phyloP scores from a whole-genome alignment of 169 alveolate species.

The Plasmodium relictum region DNA sequence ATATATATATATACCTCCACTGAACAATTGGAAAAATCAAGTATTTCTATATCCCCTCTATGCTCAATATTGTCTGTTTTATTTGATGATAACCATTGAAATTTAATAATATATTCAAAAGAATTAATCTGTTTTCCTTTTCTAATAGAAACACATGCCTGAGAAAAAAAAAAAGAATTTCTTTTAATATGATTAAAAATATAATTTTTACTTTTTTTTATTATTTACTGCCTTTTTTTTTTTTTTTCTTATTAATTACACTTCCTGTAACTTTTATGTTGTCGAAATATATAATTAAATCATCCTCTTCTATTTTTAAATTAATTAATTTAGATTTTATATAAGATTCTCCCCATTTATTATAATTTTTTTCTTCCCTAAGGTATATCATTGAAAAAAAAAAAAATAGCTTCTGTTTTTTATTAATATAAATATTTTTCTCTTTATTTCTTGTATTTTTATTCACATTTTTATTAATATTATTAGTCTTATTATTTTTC shows the following conservation, averaged over 20 bases:
- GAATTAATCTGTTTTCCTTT: constrained; percentile 63
- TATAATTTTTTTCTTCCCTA: constrained; percentile 69
- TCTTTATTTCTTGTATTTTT: not conserved
- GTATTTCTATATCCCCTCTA: constrained; percentile 46
- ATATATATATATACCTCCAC: constrained; percentile 25
- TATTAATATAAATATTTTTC: not conserved
- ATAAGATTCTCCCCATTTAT: constrained; percentile 62
- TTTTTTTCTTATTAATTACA: constrained; percentile 9
- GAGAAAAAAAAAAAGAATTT: not conserved
- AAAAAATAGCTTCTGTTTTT: not conserved
- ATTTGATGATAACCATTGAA: constrained; percentile 21
- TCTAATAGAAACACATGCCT: constrained; percentile 56
- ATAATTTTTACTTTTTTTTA: not conserved
- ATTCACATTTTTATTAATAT: not conserved
- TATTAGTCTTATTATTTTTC: not conserved
- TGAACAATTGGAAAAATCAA: constrained; percentile 55
- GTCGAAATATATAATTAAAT: constrained; percentile 26
- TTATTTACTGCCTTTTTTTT: too few relatives aligned
- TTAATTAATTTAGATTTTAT: constrained; percentile 38
- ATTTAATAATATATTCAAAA: constrained; percentile 46
- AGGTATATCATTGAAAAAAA: not conserved
- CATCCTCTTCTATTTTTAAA: constrained; percentile 45
- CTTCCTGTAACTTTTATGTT: constrained; percentile 34
- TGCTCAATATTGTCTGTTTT: constrained; percentile 15
- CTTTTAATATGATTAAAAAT: not conserved